Percentiles rank a stretch among this genome's conserved stretches.
Conservation (phyloP, 306 rosid species). For the Purshia tridentata region DNA sequence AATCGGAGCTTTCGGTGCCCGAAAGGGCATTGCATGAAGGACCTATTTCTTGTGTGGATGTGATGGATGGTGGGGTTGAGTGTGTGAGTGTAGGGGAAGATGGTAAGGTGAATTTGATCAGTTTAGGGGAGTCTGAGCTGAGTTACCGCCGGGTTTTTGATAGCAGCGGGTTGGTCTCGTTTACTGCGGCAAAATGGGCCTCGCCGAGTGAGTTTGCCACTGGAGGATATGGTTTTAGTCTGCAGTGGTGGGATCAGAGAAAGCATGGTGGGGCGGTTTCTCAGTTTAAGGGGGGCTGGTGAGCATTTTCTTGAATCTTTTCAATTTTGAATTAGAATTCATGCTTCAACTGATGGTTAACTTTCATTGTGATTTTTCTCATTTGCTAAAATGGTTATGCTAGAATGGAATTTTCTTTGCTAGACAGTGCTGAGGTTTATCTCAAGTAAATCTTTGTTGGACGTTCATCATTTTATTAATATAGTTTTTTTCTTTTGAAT, state of each 20-base stretch:
- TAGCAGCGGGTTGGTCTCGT: conserved; percentile 78
- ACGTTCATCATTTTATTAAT: background rate
- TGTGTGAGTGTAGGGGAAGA: conserved; percentile 84
- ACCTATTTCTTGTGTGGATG: conserved; percentile 49
- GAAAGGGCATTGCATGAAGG: conserved; percentile 52
- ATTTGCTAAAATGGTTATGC: background rate
- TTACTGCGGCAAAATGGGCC: conserved; percentile 76
- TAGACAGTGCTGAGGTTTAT: background rate
- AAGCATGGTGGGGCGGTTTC: conserved; percentile 81
- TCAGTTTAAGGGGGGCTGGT: conserved; percentile 83
- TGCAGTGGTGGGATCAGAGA: conserved; percentile 97
- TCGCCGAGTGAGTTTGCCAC: conserved; percentile 86
- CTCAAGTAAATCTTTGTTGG: background rate
- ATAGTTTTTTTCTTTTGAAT: background rate
- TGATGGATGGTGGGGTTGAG: conserved; percentile 66
- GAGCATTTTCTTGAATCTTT: conserved; percentile 21
- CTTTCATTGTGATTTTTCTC: background rate
- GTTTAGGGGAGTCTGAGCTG: conserved; percentile 47
- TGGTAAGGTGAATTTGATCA: conserved; percentile 72
- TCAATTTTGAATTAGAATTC: background rate
- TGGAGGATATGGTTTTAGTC: conserved; percentile 73
- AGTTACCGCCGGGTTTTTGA: conserved; percentile 52
- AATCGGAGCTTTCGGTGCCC: conserved; percentile 55
- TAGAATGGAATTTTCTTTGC: no score
- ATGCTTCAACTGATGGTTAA: background rate